phyloP scores from a whole-genome alignment of 2,329 filamentous ascomycete species.

The Pezicula radicicola region DNA sequence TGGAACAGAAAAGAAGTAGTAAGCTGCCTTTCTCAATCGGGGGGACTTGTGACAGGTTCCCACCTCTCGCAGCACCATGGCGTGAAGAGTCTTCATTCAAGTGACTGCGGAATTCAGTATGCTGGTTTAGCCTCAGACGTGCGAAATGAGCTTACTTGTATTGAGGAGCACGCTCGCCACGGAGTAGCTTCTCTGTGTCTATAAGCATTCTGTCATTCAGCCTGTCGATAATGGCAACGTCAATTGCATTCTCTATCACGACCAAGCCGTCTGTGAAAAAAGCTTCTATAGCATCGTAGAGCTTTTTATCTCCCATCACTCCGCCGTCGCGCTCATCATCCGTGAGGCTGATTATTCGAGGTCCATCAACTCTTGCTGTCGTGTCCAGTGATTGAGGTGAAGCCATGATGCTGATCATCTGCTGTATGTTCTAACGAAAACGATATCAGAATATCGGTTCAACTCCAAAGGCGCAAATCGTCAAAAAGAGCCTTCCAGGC shows the following conservation, averaged over 20 bases:
- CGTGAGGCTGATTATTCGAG: not conserved
- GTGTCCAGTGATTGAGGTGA: not conserved
- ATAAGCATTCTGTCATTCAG: not conserved
- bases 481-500: not conserved
- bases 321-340: not conserved
- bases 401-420: not conserved
- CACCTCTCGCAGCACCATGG: not conserved
- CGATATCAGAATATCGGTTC: no score
- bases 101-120: not conserved
- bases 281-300: not conserved
- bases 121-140: not conserved
- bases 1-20: no score
- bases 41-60: not conserved
- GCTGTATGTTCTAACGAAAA: not conserved
- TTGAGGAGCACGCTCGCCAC: not conserved
- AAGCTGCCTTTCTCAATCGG: not conserved
- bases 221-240: not conserved
- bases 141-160: not conserved
- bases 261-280: not conserved
- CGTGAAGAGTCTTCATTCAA: not conserved
- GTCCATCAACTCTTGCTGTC: not conserved
- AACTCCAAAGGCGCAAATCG: no score
- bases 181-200: not conserved
- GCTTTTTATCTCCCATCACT: not conserved
- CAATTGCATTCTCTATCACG: not conserved